Conservation (phyloP, 371 early-diverging fungal species). For the Lichtheimia ornata region DNA sequence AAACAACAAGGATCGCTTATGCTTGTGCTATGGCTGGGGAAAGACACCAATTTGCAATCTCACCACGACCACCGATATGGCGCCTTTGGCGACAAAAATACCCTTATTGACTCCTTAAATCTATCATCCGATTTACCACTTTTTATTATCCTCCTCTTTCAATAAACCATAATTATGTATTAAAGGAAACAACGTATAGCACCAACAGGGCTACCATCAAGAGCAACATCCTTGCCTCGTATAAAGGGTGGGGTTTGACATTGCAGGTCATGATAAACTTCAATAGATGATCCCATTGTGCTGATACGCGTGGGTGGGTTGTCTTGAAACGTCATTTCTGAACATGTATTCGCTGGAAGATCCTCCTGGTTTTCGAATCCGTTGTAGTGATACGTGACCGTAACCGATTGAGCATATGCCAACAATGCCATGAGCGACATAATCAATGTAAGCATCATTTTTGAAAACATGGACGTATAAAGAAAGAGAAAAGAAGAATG, state of each 20-base stretch:
- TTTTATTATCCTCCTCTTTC: background rate
- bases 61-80: constrained; percentile 10
- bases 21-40: constrained; percentile 26
- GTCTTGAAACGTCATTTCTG: background rate
- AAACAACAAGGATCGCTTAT: background rate
- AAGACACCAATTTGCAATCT: constrained; percentile 21
- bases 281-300: background rate
- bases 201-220: no score
- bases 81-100: constrained; percentile 12
- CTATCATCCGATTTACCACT: background rate
- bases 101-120: background rate
- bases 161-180: background rate
- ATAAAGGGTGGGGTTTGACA: background rate
- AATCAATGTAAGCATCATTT: no score
- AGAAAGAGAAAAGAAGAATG: no score
- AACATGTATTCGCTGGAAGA: background rate
- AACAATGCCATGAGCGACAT: no score
- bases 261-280: background rate
- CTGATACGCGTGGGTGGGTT: background rate
- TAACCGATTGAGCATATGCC: background rate
- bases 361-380: background rate
- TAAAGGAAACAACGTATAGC: no score
- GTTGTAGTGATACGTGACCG: background rate
- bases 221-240: no score
- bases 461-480: no score